Conservation (phyloP, 176 grass and related monocot genomes). For the Carex cristatella region DNA sequence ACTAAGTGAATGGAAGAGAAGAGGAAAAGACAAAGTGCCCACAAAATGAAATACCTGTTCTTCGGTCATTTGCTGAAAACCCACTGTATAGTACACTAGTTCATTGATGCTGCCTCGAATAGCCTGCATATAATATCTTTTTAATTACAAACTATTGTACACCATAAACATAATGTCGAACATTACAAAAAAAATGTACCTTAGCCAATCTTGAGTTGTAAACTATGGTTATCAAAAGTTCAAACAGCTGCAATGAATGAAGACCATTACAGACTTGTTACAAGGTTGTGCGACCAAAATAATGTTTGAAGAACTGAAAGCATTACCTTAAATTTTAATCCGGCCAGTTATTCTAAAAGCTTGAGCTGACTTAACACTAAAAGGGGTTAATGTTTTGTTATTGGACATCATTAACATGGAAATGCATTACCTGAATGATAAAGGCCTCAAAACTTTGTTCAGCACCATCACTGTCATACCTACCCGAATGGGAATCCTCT, state of each 20-base stretch:
- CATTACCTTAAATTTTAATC: neutral
- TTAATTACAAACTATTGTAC: slow-evolving; percentile 9
- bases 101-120: slow-evolving; percentile 66
- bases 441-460: slow-evolving; percentile 89
- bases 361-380: neutral
- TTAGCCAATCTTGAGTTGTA: slow-evolving; percentile 72
- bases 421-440: slow-evolving; percentile 60
- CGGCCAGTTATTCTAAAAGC: slow-evolving; percentile 1
- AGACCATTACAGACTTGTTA: slow-evolving; percentile 14
- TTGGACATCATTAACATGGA: neutral
- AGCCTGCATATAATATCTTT: slow-evolving; percentile 43
- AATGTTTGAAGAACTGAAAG: neutral
- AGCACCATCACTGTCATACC: slow-evolving; percentile 83
- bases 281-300: neutral
- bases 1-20: neutral
- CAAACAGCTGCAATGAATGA: slow-evolving; percentile 64
- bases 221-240: slow-evolving; percentile 84
- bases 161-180: neutral
- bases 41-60: slow-evolving; percentile 63
- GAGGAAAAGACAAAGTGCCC: neutral
- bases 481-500: slow-evolving; percentile 56
- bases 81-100: slow-evolving; percentile 73
- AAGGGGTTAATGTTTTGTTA: neutral
- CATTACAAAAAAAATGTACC: slow-evolving; percentile 35
- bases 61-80: slow-evolving; percentile 83